Conservation (phyloP, 768 basidiomycete genomes). For the Tylopilus balloui region DNA sequence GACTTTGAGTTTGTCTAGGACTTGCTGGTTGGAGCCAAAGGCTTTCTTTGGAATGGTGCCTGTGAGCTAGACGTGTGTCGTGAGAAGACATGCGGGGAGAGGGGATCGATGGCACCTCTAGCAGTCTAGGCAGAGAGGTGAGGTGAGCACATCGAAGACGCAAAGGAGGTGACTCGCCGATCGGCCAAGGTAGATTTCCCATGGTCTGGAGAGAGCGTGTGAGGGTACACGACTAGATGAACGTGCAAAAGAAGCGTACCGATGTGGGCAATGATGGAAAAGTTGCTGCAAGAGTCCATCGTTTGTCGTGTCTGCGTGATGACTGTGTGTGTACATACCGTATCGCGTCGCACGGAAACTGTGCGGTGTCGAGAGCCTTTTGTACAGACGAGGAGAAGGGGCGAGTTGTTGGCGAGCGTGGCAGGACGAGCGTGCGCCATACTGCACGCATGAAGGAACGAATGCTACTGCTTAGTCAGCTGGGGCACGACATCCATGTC, state of each 20-base stretch:
- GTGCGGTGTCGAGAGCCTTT: conserved; percentile 48
- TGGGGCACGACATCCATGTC: conserved; percentile 41
- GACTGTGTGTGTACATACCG: conserved; percentile 41
- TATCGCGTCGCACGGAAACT: conserved; percentile 64
- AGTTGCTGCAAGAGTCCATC: conserved; percentile 52
- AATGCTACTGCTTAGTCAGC: conserved; percentile 32
- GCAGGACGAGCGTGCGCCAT: conserved; percentile 28
- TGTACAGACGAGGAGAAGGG: conserved; percentile 31
- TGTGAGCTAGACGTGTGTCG: conserved; percentile 57
- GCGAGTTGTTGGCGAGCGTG: conserved; percentile 2
- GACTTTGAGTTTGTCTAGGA: conserved; percentile 92
- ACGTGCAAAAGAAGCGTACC: conserved; percentile 40
- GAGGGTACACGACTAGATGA: neutral
- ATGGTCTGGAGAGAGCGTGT: conserved; percentile 55
- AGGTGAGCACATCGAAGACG: neutral
- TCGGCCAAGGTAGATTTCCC: conserved; percentile 96
- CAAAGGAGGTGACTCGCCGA: conserved; percentile 42
- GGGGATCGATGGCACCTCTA: conserved; percentile 51
- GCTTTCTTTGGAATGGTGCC: conserved; percentile 73
- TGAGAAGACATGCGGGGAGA: neutral
- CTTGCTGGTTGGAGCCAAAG: conserved; percentile 72
- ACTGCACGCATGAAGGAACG: conserved; percentile 23
- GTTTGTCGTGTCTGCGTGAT: neutral
- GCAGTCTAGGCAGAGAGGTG: conserved; percentile 42
- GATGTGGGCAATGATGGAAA: conserved; percentile 96